Base-by-base conservation (phyloP, 441 rosid species). In the Populus hybrid region DNA sequence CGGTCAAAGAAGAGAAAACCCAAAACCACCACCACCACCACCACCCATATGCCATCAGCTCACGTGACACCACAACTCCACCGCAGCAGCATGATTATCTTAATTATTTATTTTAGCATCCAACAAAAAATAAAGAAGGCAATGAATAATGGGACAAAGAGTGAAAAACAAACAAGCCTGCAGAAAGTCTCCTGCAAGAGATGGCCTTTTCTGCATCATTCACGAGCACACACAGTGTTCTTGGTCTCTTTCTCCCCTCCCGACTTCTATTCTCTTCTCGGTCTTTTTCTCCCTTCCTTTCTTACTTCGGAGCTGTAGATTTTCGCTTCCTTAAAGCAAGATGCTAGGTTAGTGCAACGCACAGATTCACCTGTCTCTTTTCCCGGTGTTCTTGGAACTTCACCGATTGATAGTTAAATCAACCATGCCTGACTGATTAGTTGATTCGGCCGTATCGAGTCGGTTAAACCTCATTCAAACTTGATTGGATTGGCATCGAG, bases 1-100 rank as follows among this genome's bases (percentile, higher is more conserved):
- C 69, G 75, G 68, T 68, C 6, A 59, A 28, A 75, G 10, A 75
- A 40, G 71, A 28, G 57, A 64, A 35, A 26, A 53, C 16, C 35
- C 30, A 10, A 40, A 64, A 32, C 8, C 57, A 46, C 53, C 53
- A 73, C 46, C 40, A 36, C 40, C 46, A 40, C 4, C 12, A 38
- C 12, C 14, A 10, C 42, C 64, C 57, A 73, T 10, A n/a, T 16
- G 71, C 26, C 34, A 61, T 28, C 53, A 21, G 6, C 72, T 67
- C 78, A 75, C 30, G 66, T 75, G 78, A 50, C 71, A 23, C 20
- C 1, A 14, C 8, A 34, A 34, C 57, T 46, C 57, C 57, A 46
- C 57, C 12, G 18, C 57, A 4, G 18, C 57, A 12, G 20, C 57
- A 12, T 46, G 57, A 12, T 18, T 46, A 46, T 46, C 57, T 14